These are phyloP conservation scores for Saturnispora halmiae DNA, from an alignment of 805 yeast species.

Conservation along the genomic window DNA sequence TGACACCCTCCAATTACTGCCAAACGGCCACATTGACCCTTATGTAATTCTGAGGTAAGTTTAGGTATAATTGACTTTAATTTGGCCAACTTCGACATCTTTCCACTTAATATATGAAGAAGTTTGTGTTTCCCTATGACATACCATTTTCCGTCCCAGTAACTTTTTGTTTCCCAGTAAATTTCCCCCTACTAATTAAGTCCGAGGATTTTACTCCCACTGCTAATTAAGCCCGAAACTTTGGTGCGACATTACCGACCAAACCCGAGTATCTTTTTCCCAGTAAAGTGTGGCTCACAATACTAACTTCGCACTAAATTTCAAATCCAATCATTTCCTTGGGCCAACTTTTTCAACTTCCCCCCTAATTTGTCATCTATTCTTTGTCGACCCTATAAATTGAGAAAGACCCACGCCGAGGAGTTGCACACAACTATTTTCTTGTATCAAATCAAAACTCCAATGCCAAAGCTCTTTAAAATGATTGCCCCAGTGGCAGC, in stretches of 20 bases:
- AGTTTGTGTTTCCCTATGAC: background rate
- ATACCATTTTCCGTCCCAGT: background rate
- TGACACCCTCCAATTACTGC: conserved; percentile 90
- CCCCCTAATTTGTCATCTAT: too few species aligned
- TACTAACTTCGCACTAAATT: too few species aligned
- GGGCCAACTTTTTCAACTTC: too few species aligned
- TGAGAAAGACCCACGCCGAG: too few species aligned
- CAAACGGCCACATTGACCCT: conserved; percentile 85
- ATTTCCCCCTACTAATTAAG: background rate
- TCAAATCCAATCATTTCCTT: too few species aligned
- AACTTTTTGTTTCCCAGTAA: background rate
- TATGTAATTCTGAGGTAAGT: conserved; percentile 57
- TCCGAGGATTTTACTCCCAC: too few species aligned
- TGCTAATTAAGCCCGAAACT: too few species aligned
- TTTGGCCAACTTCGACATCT: background rate
- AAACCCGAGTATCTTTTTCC: too few species aligned
- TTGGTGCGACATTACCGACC: too few species aligned
- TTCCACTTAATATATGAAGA: too few species aligned
- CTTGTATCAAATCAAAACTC: background rate
- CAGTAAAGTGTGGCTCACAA: too few species aligned
- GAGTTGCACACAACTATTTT: background rate
- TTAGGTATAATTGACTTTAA: conserved; percentile 49
- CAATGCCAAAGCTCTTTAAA: conserved; percentile 14
- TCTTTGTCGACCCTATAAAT: too few species aligned
- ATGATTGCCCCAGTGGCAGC: conserved; percentile 24